Conservation (phyloP, 371 early-diverging fungal species). For the Choanephora cucurbitarum region DNA sequence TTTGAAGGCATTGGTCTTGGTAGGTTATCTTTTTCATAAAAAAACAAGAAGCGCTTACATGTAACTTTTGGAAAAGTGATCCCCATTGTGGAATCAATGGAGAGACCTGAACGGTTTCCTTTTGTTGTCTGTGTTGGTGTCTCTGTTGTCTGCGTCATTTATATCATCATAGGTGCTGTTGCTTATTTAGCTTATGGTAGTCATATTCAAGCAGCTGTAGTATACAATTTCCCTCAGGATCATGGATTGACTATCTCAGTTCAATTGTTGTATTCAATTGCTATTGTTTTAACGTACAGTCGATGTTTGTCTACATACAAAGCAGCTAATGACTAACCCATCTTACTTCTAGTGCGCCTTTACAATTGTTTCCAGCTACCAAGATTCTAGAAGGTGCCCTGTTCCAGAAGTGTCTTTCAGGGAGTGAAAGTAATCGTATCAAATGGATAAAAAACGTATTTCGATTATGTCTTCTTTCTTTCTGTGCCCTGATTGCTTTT, state of each 20-base stretch:
- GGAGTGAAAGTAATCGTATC: conserved; percentile 33
- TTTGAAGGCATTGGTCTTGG: conserved; percentile 76
- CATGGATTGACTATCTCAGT: conserved; percentile 50
- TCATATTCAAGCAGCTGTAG: conserved; percentile 64
- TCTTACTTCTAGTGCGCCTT: conserved; percentile 40
- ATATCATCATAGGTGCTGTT: conserved; percentile 64
- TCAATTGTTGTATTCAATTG: conserved; percentile 71
- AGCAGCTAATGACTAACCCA: neutral
- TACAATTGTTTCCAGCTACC: conserved; percentile 74
- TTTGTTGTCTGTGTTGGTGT: conserved; percentile 60
- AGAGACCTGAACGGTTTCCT: conserved; percentile 59
- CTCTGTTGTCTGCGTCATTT: conserved; percentile 56
- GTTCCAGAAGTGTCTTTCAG: conserved; percentile 41
- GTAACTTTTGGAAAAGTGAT: conserved; percentile 31
- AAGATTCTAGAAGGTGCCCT: conserved; percentile 68
- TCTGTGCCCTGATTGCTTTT: conserved; percentile 61
- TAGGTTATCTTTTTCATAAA: neutral
- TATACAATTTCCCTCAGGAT: conserved; percentile 64
- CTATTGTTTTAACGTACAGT: conserved; percentile 68
- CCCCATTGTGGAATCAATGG: conserved; percentile 61
- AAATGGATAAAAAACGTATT: conserved; percentile 72
- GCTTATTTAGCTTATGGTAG: conserved; percentile 73
- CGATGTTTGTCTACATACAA: neutral
- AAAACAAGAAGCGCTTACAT: too few species aligned
- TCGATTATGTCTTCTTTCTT: conserved; percentile 50